phyloP scores from a whole-genome alignment of 2,329 filamentous ascomycete species.

The Epichloe sylvatica region DNA sequence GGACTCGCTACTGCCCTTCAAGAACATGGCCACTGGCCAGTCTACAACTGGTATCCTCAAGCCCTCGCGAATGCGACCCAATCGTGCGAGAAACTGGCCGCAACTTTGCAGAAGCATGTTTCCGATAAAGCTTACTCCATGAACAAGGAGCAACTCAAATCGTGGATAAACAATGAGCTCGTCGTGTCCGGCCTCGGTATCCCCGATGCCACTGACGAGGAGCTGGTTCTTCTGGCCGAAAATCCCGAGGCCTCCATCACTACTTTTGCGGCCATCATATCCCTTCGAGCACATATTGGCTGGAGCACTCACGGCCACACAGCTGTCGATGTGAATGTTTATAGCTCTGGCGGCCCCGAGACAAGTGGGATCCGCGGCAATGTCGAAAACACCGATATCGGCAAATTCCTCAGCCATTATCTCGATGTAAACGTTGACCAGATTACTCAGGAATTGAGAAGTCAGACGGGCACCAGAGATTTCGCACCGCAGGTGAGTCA shows the following conservation, averaged over 20 bases:
- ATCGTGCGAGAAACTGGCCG: conserved; percentile 57
- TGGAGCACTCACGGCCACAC: conserved; percentile 93
- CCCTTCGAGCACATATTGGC: conserved; percentile 72
- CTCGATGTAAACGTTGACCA: conserved; percentile 64
- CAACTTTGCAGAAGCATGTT: conserved; percentile 48
- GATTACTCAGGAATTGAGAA: conserved; percentile 61
- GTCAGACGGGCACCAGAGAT: conserved; percentile 27
- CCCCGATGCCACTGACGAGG: conserved; percentile 52
- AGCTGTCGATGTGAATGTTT: conserved; percentile 92
- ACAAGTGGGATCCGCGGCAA: conserved; percentile 62
- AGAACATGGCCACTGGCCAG: conserved; percentile 36
- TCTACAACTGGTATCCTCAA: conserved; percentile 66
- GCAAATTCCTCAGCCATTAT: conserved; percentile 66
- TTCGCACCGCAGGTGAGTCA: background rate
- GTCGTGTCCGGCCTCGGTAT: conserved; percentile 64
- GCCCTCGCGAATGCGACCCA: conserved; percentile 66
- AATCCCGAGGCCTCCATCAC: conserved; percentile 39
- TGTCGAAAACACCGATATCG: conserved; percentile 89
- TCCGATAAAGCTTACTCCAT: conserved; percentile 19
- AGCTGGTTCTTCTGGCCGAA: conserved; percentile 53
- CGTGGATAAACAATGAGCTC: conserved; percentile 56
- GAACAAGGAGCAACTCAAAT: conserved; percentile 30
- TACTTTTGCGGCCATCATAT: conserved; percentile 68
- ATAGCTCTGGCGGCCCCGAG: conserved; percentile 57
- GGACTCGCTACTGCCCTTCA: conserved; percentile 71